Base-by-base conservation (phyloP, 2,329 filamentous ascomycete species). In the Lecanicillium sp. region DNA sequence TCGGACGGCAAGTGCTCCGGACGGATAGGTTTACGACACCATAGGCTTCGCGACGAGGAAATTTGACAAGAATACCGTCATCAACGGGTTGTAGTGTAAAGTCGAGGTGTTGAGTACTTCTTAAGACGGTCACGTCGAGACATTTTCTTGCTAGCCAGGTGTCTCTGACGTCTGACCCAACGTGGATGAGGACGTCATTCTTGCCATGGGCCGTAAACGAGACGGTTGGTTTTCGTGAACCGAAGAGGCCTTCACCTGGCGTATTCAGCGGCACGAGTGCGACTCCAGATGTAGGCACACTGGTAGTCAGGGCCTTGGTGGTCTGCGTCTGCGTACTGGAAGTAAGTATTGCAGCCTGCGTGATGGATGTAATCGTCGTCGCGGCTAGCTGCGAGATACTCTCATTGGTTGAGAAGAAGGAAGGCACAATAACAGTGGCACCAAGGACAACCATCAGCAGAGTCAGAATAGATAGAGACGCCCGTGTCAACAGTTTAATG, bases 21-120 rank as follows among this genome's bases (percentile, higher is more conserved):
- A 85, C 71, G 2, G 75, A 73, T 37, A 85, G 68, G 45, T 77
- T 77, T 43, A 84, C 62, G 30, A 78, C 61, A 26, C 81, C 81
- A 51, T 79, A 65, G 5, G 78, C 76, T 51, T 84, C 78, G 21
- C 71, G 69, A 23, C 65, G 67, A 4, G 72, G 67, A 23, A 83
- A 69, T 50, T 75, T 69, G 20, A 80, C 68, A 15, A 78, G 55
- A 32, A 81, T 69, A 4, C 76, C 76, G 23, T 78, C 70, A 10
- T 75, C 67, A 6, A 71, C 66, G 12, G 68, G 66, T 5, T 67
- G 70, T 36, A 75, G 65, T 54, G 72, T 73, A 21, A 73, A 74
- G 45, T 72, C 69, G 40, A 82, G 67, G 29, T 65, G 62, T 27
- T 66, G 57, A 12, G 70, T 66, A 4, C 68, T 73, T 36, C 78